A percentile compares a stretch with the other conserved stretches of the same genome.
Evolutionary conservation across 2,329 filamentous ascomycete genomes (phyloP).

Genomic region (Alternaria burnsii): DNA sequence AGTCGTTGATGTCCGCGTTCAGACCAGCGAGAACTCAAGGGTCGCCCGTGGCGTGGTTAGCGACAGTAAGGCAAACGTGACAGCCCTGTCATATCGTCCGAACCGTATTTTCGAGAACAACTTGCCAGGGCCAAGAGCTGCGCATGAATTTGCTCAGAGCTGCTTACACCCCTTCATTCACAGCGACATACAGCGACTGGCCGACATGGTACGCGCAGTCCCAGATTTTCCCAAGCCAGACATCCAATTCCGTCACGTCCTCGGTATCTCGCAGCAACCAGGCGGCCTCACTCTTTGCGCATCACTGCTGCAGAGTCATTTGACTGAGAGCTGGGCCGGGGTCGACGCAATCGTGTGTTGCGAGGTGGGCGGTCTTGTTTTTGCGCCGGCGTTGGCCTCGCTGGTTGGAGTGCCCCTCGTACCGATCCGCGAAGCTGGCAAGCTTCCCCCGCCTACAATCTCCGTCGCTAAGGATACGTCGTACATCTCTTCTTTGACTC

Average conservation of each 20-base stretch:
- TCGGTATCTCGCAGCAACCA: slow-evolving; percentile 62
- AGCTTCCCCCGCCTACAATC: slow-evolving; percentile 66
- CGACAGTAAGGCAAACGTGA: slow-evolving; percentile 20
- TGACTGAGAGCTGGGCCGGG: slow-evolving; percentile 58
- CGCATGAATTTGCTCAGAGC: slow-evolving; percentile 53
- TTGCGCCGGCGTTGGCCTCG: slow-evolving; percentile 60
- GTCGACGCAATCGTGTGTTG: slow-evolving; percentile 61
- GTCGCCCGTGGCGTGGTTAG: slow-evolving; percentile 48
- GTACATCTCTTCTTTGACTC: slow-evolving; percentile 61
- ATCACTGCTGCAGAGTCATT: slow-evolving; percentile 59
- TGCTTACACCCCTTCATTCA: slow-evolving; percentile 59
- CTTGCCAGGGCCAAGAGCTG: slow-evolving; percentile 50
- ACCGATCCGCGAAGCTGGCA: slow-evolving; percentile 64
- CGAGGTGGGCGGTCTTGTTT: slow-evolving; percentile 67
- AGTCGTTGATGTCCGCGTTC: slow-evolving; percentile 64
- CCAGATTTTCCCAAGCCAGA: slow-evolving; percentile 61
- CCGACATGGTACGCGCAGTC: slow-evolving; percentile 59
- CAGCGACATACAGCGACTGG: slow-evolving; percentile 57
- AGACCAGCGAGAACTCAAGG: slow-evolving; percentile 51
- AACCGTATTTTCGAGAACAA: slow-evolving; percentile 64
- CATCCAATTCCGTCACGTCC: slow-evolving; percentile 67
- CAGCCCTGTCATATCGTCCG: slow-evolving; percentile 46
- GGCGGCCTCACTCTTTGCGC: slow-evolving; percentile 62
- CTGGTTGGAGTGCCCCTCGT: slow-evolving; percentile 55
- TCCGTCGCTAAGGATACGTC: slow-evolving; percentile 60